These are phyloP conservation scores for Sporodiniella umbellata DNA, from an alignment of 371 early-diverging fungal genomes.

Conservation along the genomic window DNA sequence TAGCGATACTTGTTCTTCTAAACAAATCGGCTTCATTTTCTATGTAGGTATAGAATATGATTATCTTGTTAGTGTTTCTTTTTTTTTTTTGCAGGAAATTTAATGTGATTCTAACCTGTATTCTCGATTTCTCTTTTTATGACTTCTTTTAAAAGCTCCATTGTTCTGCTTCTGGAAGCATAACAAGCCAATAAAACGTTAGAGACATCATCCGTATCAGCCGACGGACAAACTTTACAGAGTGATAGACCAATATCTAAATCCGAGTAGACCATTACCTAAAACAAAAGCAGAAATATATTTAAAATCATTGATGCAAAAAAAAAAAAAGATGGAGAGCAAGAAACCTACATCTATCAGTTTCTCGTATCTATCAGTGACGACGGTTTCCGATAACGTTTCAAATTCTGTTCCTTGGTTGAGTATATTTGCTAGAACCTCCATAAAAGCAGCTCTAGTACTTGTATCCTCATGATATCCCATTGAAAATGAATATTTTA, in stretches of 20 bases:
- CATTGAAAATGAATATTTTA: conserved; percentile 82
- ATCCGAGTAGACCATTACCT: conserved; percentile 56
- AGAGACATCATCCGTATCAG: conserved; percentile 82
- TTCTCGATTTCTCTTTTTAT: conserved; percentile 78
- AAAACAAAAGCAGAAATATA: conserved; percentile 6
- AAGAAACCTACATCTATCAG: conserved; percentile 55
- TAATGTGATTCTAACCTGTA: conserved; percentile 46
- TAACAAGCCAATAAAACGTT: conserved; percentile 70
- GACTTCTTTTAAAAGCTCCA: conserved; percentile 71
- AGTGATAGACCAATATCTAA: conserved; percentile 72
- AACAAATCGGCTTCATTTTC: conserved; percentile 83
- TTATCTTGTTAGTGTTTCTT: conserved; percentile 1
- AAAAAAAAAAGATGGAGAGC: background rate
- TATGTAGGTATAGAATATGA: conserved; percentile 4
- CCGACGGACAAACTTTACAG: conserved; percentile 78
- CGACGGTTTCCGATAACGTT: conserved; percentile 67
- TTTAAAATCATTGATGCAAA: no score
- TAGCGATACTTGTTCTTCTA: conserved; percentile 87
- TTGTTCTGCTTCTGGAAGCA: conserved; percentile 65
- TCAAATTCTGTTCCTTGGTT: conserved; percentile 82
- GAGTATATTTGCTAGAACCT: conserved; percentile 83
- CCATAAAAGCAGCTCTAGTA: conserved; percentile 82
- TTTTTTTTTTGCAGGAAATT: no score
- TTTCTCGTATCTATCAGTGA: conserved; percentile 66
- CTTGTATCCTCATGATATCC: conserved; percentile 85